A percentile compares a stretch with the other conserved stretches of the same genome.
Conservation (phyloP, 208 protist genomes). For the Porcisia deanei region DNA sequence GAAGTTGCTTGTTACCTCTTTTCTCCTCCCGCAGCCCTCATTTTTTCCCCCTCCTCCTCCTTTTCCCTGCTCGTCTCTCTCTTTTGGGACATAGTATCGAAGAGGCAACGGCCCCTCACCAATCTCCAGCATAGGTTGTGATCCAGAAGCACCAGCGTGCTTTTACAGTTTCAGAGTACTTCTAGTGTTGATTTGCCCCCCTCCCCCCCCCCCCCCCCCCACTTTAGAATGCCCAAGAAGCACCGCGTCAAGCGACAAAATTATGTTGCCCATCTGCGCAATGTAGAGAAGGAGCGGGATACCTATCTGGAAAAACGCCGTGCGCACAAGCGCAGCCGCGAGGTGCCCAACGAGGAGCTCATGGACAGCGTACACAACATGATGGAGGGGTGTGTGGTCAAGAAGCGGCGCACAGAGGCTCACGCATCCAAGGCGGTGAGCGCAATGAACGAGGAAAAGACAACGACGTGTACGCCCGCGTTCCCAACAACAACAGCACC, state of each 20-base stretch:
- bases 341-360: slow-evolving; percentile 42
- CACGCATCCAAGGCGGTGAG: not conserved
- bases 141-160: not conserved
- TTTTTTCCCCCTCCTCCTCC: too few relatives aligned
- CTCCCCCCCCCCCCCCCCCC: not conserved
- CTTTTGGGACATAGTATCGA: not conserved
- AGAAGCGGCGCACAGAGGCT: slow-evolving; percentile 35
- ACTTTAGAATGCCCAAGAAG: slow-evolving; percentile 79
- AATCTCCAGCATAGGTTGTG: not conserved
- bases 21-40: too few relatives aligned
- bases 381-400: slow-evolving; percentile 16
- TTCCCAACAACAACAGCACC: not conserved
- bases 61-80: too few relatives aligned
- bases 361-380: slow-evolving; percentile 19
- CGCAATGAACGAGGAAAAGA: not conserved
- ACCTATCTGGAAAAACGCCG: slow-evolving; percentile 75
- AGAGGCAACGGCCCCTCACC: not conserved
- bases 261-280: slow-evolving; percentile 75
- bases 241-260: slow-evolving; percentile 87
- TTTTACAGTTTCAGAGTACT: not conserved
- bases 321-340: slow-evolving; percentile 63
- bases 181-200: not conserved
- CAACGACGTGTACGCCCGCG: too few relatives aligned
- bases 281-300: slow-evolving; percentile 74
- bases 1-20: too few relatives aligned